Percentiles rank a stretch among this genome's conserved stretches.
Conservation (phyloP, 768 basidiomycete genomes). For the Trametes cubensis region DNA sequence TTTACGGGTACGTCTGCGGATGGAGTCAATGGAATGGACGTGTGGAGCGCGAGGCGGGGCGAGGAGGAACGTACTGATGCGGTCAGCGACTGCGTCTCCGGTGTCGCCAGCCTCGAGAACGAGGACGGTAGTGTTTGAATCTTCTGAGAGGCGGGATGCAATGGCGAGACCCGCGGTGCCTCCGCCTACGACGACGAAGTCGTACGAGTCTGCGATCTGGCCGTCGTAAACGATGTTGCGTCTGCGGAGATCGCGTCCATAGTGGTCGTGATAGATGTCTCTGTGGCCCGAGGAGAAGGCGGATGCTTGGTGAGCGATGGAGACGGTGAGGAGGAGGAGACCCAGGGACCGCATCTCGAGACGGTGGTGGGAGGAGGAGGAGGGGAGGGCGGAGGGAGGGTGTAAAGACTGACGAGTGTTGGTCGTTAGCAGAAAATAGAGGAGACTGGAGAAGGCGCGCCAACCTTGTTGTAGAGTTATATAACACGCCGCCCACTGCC, state of each 20-base stretch:
- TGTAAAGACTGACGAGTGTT: constrained; percentile 18
- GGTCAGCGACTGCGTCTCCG: constrained; percentile 40
- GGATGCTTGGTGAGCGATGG: constrained; percentile 22
- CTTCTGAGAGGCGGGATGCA: constrained; percentile 50
- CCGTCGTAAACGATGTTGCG: constrained; percentile 46
- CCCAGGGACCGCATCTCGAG: constrained; percentile 29
- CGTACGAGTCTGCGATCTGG: constrained; percentile 46
- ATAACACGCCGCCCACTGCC: background rate
- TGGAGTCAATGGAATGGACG: background rate
- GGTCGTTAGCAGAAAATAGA: constrained; percentile 8
- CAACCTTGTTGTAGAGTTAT: background rate
- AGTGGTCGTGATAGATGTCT: constrained; percentile 25
- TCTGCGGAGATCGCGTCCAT: constrained; percentile 22
- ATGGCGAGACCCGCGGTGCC: constrained; percentile 51
- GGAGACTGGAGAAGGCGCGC: background rate
- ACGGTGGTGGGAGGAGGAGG: constrained; percentile 2
- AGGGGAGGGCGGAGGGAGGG: constrained; percentile 4
- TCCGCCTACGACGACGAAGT: constrained; percentile 57
- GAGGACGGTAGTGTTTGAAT: constrained; percentile 46
- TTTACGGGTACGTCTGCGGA: constrained; percentile 50
- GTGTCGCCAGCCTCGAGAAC: constrained; percentile 50
- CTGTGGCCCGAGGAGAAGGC: constrained; percentile 25
- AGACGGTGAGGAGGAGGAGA: constrained; percentile 25
- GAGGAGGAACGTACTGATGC: constrained; percentile 18
- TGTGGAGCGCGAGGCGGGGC: background rate